Conservation (phyloP, 2,329 filamentous ascomycete genomes). For the Penicillium polonicum region DNA sequence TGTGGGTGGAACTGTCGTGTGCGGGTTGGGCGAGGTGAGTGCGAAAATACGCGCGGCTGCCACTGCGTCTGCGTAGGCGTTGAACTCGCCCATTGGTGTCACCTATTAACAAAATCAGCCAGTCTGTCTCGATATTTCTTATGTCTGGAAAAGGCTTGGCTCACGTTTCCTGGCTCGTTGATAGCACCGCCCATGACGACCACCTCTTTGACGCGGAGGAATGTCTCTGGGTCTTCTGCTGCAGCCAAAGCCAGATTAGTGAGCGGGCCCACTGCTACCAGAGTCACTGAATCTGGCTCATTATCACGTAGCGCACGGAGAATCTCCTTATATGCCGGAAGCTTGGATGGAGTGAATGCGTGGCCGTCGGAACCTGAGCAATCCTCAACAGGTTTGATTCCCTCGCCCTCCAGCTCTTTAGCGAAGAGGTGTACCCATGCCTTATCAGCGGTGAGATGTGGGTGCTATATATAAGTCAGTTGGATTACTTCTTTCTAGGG, state of each 20-base stretch:
- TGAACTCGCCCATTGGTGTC: conserved; percentile 87
- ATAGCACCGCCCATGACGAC: conserved; percentile 94
- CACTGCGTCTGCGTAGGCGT: conserved; percentile 83
- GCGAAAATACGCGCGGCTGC: conserved; percentile 75
- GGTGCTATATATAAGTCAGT: conserved; percentile 52
- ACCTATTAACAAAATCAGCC: conserved; percentile 34
- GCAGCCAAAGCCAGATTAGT: conserved; percentile 93
- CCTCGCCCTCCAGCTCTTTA: conserved; percentile 41
- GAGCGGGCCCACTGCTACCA: conserved; percentile 83
- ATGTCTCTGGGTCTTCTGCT: conserved; percentile 82
- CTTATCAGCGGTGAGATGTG: conserved; percentile 71
- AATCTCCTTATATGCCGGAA: conserved; percentile 78
- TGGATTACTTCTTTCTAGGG: background rate
- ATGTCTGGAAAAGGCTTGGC: background rate
- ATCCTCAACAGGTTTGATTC: conserved; percentile 49
- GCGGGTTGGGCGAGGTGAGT: conserved; percentile 69
- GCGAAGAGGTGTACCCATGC: conserved; percentile 71
- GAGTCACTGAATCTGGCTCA: conserved; percentile 79
- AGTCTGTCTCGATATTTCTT: background rate
- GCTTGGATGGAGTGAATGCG: conserved; percentile 73
- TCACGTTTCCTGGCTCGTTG: conserved; percentile 72
- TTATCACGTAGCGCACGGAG: conserved; percentile 81
- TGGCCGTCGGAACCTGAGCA: conserved; percentile 38
- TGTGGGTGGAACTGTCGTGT: conserved; percentile 75
- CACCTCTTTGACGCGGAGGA: conserved; percentile 84